Percentiles rank a stretch among this genome's conserved stretches.
Conservation (phyloP, 1,284 basidiomycete species). For the Puccinia polysora region DNA sequence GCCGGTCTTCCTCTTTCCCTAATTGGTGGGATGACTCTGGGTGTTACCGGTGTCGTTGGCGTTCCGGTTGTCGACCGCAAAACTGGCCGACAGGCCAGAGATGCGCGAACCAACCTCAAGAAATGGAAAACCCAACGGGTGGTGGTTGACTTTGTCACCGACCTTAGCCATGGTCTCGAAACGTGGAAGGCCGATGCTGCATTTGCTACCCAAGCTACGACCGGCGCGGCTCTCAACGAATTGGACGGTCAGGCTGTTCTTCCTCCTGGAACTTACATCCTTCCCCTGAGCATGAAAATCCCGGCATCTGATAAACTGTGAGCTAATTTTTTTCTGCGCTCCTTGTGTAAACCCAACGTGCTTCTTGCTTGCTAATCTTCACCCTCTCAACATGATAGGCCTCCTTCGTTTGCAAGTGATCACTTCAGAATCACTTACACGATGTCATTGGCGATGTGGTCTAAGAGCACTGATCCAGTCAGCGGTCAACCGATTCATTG, state of each 20-base stretch:
- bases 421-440: constrained; percentile 51
- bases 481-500: constrained; percentile 49
- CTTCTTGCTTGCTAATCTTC: background rate
- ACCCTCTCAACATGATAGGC: constrained; percentile 45
- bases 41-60: constrained; percentile 51
- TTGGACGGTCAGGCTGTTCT: constrained; percentile 46
- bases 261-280: constrained; percentile 51
- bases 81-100: constrained; percentile 41
- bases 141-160: constrained; percentile 52
- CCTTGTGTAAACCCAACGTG: background rate
- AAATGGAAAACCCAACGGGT: constrained; percentile 48
- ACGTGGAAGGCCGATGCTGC: constrained; percentile 52
- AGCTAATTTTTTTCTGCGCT: constrained; percentile 20
- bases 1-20: constrained; percentile 27
- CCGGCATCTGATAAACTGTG: constrained; percentile 50
- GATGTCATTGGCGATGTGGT: constrained; percentile 51
- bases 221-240: constrained; percentile 43
- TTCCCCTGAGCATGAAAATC: constrained; percentile 52
- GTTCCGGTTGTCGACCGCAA: constrained; percentile 47
- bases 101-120: constrained; percentile 25
- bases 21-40: constrained; percentile 51
- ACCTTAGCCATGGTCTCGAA: constrained; percentile 49
- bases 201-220: constrained; percentile 39
- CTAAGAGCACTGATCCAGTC: constrained; percentile 45
- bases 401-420: constrained; percentile 50